Evolutionary conservation across 768 basidiomycete species (phyloP).

Genomic region (Suillus clintonianus): DNA sequence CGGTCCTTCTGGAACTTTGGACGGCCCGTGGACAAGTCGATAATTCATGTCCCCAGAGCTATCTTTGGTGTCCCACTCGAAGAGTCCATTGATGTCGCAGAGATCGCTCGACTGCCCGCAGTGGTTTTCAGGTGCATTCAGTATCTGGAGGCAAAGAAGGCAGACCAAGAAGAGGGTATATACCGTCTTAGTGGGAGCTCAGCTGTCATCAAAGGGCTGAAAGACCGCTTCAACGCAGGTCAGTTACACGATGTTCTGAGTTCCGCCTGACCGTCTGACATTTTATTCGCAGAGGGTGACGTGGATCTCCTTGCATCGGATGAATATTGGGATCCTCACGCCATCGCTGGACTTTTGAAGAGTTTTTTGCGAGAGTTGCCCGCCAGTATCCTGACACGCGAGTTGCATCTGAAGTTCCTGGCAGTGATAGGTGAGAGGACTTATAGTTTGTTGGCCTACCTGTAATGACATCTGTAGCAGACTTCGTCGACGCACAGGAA

Average conservation of each 20-base stretch:
- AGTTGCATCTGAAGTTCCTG: constrained; percentile 88
- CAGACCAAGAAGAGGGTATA: constrained; percentile 96
- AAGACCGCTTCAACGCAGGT: constrained; percentile 93
- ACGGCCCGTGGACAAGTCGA: constrained; percentile 50
- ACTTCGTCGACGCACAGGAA: constrained; percentile 86
- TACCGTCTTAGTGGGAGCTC: constrained; percentile 95
- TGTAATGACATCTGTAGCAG: constrained; percentile 42
- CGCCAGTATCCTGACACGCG: constrained; percentile 87
- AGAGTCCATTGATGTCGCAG: constrained; percentile 85
- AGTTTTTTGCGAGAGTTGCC: constrained; percentile 92
- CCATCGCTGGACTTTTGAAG: constrained; percentile 94
- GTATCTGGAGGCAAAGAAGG: constrained; percentile 91
- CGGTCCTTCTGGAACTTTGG: constrained; percentile 94
- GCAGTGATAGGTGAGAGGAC: constrained; percentile 80
- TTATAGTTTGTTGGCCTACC: constrained; percentile 15
- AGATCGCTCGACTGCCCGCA: constrained; percentile 89
- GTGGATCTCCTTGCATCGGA: constrained; percentile 84
- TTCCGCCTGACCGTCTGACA: constrained; percentile 7
- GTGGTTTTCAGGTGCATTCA: constrained; percentile 95
- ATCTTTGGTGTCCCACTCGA: constrained; percentile 90
- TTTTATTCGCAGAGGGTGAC: constrained; percentile 78
- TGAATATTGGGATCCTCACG: constrained; percentile 97
- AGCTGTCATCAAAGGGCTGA: constrained; percentile 90
- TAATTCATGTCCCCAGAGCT: constrained; percentile 54
- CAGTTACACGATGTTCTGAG: constrained; percentile 27